Evolutionary conservation across 345 rosid species (phyloP).

Genomic region (Dimocarpus longan): DNA sequence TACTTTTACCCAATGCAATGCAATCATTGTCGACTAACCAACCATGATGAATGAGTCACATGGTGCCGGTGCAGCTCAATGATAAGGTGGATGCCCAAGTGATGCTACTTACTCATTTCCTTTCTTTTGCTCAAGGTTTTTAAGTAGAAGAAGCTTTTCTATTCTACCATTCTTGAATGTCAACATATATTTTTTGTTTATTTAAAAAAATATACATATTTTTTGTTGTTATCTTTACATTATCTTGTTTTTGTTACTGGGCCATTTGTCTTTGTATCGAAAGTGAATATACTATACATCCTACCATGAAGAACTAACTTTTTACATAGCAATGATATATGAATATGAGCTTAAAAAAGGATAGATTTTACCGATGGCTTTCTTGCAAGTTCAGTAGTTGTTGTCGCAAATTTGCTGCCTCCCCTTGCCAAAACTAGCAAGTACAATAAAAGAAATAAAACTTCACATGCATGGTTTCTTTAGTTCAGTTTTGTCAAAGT

Average conservation of each 20-base stretch:
- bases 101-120: no score
- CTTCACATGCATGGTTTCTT: no score
- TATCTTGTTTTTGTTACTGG: background rate
- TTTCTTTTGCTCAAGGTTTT: no score
- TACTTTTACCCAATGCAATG: no score
- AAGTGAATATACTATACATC: background rate
- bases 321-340: background rate
- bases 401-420: slow-evolving; percentile 59
- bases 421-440: slow-evolving; percentile 68
- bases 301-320: background rate
- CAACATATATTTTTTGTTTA: background rate
- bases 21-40: no score
- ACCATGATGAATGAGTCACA: no score
- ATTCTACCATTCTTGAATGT: no score
- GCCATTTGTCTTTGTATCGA: background rate
- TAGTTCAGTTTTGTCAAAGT: background rate
- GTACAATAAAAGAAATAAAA: slow-evolving; percentile 18
- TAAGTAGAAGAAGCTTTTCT: background rate
- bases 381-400: slow-evolving; percentile 68
- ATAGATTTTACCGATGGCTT: slow-evolving; percentile 51
- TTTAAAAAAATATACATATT: no score
- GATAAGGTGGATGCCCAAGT: no score
- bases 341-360: background rate
- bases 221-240: background rate
- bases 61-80: no score